Evolutionary conservation across 306 rosid species (phyloP).

Genomic region (Citrullus mucosospermus): DNA sequence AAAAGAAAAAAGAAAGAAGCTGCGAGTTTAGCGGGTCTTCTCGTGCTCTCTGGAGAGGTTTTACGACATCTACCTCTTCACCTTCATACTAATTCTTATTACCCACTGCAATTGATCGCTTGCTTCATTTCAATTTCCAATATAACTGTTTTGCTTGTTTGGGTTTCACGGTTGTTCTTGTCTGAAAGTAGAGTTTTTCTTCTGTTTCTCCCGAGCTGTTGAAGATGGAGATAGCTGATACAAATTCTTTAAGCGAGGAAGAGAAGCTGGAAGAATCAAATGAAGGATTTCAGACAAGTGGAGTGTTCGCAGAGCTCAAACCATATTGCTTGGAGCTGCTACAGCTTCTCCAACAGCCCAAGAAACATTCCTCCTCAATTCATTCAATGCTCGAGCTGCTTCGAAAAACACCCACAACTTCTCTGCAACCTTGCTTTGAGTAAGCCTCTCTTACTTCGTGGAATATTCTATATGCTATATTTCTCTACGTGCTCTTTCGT

Average conservation of each 20-base stretch:
- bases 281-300: constrained; percentile 15
- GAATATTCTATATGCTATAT: background rate
- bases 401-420: constrained; percentile 27
- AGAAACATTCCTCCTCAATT: constrained; percentile 32
- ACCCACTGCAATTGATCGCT: background rate
- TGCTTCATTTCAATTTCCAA: background rate
- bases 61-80: background rate
- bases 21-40: background rate
- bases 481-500: background rate
- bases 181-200: background rate
- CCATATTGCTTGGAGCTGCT: constrained; percentile 54
- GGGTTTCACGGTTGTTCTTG: background rate
- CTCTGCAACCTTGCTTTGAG: constrained; percentile 79
- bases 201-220: background rate
- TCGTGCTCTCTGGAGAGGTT: background rate
- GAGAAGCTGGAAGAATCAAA: constrained; percentile 5
- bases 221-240: constrained; percentile 29
- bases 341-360: constrained; percentile 51
- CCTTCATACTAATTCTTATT: background rate
- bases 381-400: constrained; percentile 41
- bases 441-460: constrained; percentile 10
- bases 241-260: background rate
- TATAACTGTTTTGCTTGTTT: background rate
- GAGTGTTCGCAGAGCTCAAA: constrained; percentile 43
- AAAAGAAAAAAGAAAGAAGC: background rate